Base-by-base conservation (phyloP, 202 grass and related monocot species). In the Panicum virgatum region DNA sequence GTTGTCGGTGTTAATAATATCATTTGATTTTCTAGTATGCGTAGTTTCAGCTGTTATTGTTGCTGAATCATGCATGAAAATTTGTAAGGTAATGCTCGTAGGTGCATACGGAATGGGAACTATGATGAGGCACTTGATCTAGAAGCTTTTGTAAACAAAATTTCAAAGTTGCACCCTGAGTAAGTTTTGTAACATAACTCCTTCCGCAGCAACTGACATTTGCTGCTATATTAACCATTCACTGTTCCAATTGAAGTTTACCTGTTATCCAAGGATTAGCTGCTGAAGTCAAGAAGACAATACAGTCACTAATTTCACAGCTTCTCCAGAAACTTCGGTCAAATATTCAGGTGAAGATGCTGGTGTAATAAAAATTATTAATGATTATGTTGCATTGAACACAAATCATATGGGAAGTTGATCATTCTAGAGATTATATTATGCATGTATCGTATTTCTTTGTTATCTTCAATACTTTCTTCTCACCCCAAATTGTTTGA, bases 111-210 rank as follows among this genome's bases (percentile, higher is more conserved):
- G 16, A 98, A 98, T 83, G 92, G 96, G 32, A 99, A 96, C 72
- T 99, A 99, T 90, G 96, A 96, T 30, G 96, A 99, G 78, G 96
- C 96, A 64, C 96, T 99, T 89, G 93, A 99, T 73, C 82, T 98
- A 73, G 96, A 99, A 94, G 91, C 96, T 85, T 99, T 92, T 78
- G 89, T 96, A 7, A 88, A 61, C 63, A 99, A 99, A 83, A 84
- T 99, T 27, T 90, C 85, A 54, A 98, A 98, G 74, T 85, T 96
- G 75, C 96, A 99, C 60, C 88, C 91, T 3, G 91, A 99, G 96
- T 99, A 96, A 82, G 96, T 88, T 50, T 25, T 73, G 63, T 69
- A 34, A 72, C 58, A 62, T 59, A 53, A 69, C 72, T 50, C 15
- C 42, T 80, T 15, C 68, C 14, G 12, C 74, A 46, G 14, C 23